Evolutionary conservation across 176 grass and related monocot genomes (phyloP).

Genomic region (Aegilops bicornis): DNA sequence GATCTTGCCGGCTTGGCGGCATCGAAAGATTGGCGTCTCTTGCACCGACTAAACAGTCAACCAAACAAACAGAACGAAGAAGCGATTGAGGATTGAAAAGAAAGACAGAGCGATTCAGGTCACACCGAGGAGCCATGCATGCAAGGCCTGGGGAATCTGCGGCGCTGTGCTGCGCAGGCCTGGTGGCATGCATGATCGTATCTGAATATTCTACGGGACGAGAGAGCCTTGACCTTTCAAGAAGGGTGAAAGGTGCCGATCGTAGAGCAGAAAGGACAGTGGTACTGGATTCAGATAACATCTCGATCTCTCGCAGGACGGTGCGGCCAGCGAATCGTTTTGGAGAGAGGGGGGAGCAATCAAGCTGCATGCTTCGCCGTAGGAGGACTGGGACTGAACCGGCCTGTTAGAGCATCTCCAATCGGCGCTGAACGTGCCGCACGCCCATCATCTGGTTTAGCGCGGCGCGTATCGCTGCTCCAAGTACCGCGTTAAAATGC

Average conservation of each 20-base stretch:
- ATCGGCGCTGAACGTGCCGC: no score
- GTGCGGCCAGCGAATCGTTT: background rate
- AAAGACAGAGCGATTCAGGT: background rate
- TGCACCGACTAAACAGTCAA: background rate
- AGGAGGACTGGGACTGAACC: no score
- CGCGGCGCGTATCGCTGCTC: no score
- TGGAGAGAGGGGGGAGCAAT: background rate
- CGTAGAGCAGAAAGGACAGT: no score
- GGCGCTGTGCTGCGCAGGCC: background rate
- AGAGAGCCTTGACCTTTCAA: conserved; percentile 14
- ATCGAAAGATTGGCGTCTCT: background rate
- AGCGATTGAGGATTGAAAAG: background rate
- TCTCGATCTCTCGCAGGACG: no score
- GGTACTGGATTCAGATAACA: no score
- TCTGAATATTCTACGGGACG: conserved; percentile 31
- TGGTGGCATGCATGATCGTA: background rate
- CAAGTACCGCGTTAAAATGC: no score
- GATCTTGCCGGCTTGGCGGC: background rate
- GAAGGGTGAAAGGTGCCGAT: background rate
- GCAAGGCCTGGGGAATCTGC: background rate
- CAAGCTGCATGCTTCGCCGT: background rate
- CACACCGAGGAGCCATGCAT: background rate
- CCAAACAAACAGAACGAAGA: background rate
- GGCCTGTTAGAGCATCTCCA: no score
- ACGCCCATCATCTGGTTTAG: no score